A percentile compares a stretch with the other conserved stretches of the same genome.
Evolutionary conservation across 2,329 filamentous ascomycete species (phyloP).

Genomic region (Colletotrichum lentis): DNA sequence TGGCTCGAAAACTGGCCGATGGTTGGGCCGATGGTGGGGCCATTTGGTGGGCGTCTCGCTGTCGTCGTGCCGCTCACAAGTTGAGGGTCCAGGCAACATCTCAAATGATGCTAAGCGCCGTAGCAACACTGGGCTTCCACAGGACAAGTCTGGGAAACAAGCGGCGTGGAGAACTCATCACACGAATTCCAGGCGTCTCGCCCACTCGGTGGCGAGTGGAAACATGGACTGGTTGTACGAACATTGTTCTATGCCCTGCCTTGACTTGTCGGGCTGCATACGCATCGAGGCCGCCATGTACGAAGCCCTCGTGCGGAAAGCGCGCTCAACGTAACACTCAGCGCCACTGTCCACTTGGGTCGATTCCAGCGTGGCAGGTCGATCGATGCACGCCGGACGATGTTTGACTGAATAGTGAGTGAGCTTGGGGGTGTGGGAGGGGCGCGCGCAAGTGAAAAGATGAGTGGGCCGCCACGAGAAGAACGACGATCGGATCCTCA

Average conservation of each 20-base stretch:
- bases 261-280: conserved; percentile 7
- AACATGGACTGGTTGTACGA: conserved; percentile 3
- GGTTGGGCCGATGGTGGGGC: background rate
- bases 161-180: background rate
- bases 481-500: conserved; percentile 6
- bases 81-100: background rate
- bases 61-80: background rate
- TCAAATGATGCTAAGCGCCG: conserved; percentile 20
- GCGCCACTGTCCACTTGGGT: conserved; percentile 9
- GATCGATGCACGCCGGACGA: conserved; percentile 22
- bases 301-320: conserved; percentile 4
- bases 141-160: background rate
- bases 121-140: background rate
- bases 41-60: conserved; percentile 23
- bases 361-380: conserved; percentile 9
- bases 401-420: background rate
- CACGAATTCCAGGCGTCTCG: conserved; percentile 23
- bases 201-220: conserved; percentile 7
- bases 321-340: conserved; percentile 8
- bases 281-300: conserved; percentile 6
- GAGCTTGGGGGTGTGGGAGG: background rate
- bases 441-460: background rate
- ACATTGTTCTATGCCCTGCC: conserved; percentile 3
- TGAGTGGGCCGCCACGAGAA: conserved; percentile 10
- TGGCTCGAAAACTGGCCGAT: background rate